phyloP scores from a whole-genome alignment of 2,329 filamentous ascomycete genomes.

The Neopestalotiopsis sp. region DNA sequence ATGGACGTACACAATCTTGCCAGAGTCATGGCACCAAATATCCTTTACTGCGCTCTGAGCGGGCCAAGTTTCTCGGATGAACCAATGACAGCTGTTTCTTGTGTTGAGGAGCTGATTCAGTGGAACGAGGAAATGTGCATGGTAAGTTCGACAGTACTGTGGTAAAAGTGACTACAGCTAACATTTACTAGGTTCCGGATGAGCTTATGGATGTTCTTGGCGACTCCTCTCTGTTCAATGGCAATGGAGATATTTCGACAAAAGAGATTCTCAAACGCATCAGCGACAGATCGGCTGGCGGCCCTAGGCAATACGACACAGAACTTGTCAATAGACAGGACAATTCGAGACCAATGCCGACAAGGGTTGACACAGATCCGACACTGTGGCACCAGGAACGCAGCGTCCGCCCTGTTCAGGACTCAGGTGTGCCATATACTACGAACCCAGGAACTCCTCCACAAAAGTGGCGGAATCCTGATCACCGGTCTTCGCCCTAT shows the following conservation, averaged over 20 bases:
- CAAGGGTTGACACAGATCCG: conserved; percentile 85
- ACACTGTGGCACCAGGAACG: conserved; percentile 83
- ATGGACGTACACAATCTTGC: conserved; percentile 99
- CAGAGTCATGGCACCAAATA: conserved; percentile 96
- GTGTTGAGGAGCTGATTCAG: conserved; percentile 87
- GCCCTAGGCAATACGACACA: conserved; percentile 64
- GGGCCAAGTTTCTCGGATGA: conserved; percentile 77
- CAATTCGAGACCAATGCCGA: conserved; percentile 60
- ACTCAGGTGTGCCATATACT: conserved; percentile 51
- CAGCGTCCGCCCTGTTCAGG: conserved; percentile 79
- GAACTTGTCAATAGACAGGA: conserved; percentile 63
- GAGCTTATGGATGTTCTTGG: conserved; percentile 86
- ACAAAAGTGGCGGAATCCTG: conserved; percentile 52
- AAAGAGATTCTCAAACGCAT: conserved; percentile 97
- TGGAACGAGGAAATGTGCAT: conserved; percentile 97
- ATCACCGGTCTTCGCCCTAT: conserved; percentile 51
- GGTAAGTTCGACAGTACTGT: conserved; percentile 62
- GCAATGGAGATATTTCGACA: conserved; percentile 85
- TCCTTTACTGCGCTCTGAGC: conserved; percentile 76
- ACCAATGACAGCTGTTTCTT: conserved; percentile 91
- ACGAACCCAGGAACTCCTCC: conserved; percentile 54
- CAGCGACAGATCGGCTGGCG: conserved; percentile 70
- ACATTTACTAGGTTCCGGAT: conserved; percentile 77
- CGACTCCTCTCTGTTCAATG: conserved; percentile 82
- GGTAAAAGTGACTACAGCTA: conserved; percentile 3